A percentile compares a stretch with the other conserved stretches of the same genome.
Conservation (phyloP, 371 early-diverging fungal genomes). For the Aphelidium insulamus region DNA sequence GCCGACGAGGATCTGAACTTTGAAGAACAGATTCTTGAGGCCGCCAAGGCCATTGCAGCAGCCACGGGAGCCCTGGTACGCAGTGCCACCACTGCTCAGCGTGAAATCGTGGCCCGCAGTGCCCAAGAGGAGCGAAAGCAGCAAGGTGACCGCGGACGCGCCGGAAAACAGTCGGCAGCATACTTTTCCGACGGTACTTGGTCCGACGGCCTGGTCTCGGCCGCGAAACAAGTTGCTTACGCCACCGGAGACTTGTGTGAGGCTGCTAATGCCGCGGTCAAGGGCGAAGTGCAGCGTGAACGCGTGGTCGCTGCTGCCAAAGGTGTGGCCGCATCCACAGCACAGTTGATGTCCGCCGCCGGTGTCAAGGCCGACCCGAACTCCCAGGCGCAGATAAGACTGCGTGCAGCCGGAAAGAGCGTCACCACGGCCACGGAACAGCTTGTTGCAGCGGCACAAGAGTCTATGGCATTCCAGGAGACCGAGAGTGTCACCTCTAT, state of each 20-base stretch:
- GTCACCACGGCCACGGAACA: conserved; percentile 19
- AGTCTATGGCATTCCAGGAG: conserved; percentile 6
- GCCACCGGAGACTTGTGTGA: conserved; percentile 20
- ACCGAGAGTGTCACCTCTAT: background rate
- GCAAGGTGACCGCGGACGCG: background rate
- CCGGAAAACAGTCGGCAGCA: conserved; percentile 1
- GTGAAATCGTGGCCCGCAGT: conserved; percentile 16
- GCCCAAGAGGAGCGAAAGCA: conserved; percentile 2
- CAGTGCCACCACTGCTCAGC: conserved; percentile 20
- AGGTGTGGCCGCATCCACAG: conserved; percentile 15
- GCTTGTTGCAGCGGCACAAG: conserved; percentile 15
- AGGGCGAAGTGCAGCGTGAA: conserved; percentile 14
- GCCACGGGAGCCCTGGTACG: conserved; percentile 21
- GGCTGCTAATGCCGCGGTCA: conserved; percentile 14
- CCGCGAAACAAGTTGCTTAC: conserved; percentile 18
- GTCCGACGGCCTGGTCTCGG: conserved; percentile 26
- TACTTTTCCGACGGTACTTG: conserved; percentile 29
- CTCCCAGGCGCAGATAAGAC: conserved; percentile 14
- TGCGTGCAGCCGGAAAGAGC: conserved; percentile 20
- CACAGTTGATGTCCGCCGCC: conserved; percentile 19
- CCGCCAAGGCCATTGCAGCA: conserved; percentile 18
- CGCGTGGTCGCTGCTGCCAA: conserved; percentile 16
- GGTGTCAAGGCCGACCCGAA: conserved; percentile 11
- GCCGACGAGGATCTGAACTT: conserved; percentile 13
- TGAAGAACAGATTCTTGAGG: conserved; percentile 19